Evolutionary conservation across 225 moss, liverwort and hornwort genomes (phyloP).

Genomic region (Antitrichia curtipendula): DNA sequence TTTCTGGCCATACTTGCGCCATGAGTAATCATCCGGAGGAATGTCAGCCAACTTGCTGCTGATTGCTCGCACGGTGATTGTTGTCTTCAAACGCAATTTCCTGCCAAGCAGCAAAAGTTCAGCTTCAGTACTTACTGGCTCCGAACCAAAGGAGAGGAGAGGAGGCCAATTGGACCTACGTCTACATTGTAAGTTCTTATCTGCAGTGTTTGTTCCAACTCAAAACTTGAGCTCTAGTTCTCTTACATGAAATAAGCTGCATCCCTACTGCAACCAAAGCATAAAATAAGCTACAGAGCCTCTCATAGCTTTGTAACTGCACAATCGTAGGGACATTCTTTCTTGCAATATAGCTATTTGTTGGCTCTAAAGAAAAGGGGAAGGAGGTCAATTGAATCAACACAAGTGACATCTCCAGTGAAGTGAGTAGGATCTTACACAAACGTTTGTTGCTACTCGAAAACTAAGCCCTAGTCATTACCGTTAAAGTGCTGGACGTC

Average conservation of each 20-base stretch:
- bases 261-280: neutral
- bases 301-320: neutral
- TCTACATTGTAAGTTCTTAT: neutral
- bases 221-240: neutral
- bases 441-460: neutral
- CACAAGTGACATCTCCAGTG: neutral
- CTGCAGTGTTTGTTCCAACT: neutral
- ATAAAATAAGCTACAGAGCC: neutral
- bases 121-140: neutral
- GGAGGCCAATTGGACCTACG: neutral
- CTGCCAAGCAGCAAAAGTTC: constrained; percentile 7
- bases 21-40: constrained; percentile 93
- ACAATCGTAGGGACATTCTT: neutral
- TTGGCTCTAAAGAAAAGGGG: neutral
- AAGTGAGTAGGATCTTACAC: neutral
- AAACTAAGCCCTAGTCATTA: neutral
- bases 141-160: neutral
- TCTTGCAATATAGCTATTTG: neutral
- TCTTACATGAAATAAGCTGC: neutral
- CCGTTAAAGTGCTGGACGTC: no score
- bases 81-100: constrained; percentile 75
- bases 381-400: neutral
- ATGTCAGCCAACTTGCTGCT: constrained; percentile 96
- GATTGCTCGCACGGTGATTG: constrained; percentile 76
- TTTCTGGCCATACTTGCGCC: constrained; percentile 98